Base-by-base conservation (phyloP, 129 eudicot genomes). In the Escallonia herrerae region DNA sequence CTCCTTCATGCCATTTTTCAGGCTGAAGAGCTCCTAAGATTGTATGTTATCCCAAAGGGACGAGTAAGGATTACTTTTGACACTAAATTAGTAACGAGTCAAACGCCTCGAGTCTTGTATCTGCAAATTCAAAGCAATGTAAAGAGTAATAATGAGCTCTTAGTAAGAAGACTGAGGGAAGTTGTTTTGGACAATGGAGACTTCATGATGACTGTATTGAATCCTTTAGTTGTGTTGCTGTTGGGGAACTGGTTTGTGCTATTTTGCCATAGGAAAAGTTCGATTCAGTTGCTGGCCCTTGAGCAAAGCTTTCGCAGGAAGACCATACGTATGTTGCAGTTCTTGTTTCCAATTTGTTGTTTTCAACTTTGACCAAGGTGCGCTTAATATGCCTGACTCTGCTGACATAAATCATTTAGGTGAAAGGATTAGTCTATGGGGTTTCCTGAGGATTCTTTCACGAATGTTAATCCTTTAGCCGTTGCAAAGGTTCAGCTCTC, bases 141-240 rank as follows among this genome's bases (percentile, higher is more conserved):
- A 68, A 60, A 63, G 45, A 75, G 72, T 56, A 74, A 72, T 62
- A 62, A 74, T 13, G 74, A 71, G 66, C 74, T 77, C 42, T 75
- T 82, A 8, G 79, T 94, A 70, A 87, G 86, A 72, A 94, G 89
- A 68, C 61, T 43, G 99, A 89, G 62, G 99, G 99, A 50, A 80
- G 84, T 70, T 89, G 80, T 71, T 94, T 94, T 60, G 99, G 99
- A 56, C 97, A 94, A 75, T 89, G 97, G 99, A 75, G 79, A 37
- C 93, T 94, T 40, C 80, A 86, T 68, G 97, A 86, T 60, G 99
- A 89, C 69, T 49, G 71, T 64, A 80, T 94, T 56, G 58, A 84
- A 52, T 74, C 85, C n/a, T 71, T 89, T 80, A 75, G 75, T 40
- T 86, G 69, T 48, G 63, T 75, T 74, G 95, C 99, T 62, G 72